Evolutionary conservation across 1,284 basidiomycete genomes (phyloP), one percentile per base, ranked within the genome.

Genomic region (Heterobasidion irregulare): DNA sequence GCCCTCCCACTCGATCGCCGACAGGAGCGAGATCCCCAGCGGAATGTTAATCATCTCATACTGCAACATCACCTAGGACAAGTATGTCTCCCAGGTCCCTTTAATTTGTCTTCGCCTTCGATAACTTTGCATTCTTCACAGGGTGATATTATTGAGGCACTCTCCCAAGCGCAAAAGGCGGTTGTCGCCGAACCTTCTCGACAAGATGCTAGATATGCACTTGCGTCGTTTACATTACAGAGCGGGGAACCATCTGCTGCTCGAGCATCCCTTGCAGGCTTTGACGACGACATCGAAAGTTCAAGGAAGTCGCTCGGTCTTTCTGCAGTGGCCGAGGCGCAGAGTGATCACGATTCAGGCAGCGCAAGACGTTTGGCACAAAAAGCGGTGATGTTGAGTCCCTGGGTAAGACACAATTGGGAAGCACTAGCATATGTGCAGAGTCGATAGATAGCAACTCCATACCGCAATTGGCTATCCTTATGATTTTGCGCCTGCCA

Each of bases 41-140:
- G 82, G 52, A 77, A 89, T 60, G 81, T 91, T 18, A 75, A 82
- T 41, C 80, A 85, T 64, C 73, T 94, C 54, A 71, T 90, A 7
- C 73, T 80, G 1, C 80, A 85, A 60, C 81, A 90, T 62, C 72
- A 84, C 63, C 76, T 91, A 16, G 74, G 76, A 8, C 81, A 83
- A 75, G 89, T 88, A 60, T 57, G 48, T 18, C 18, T 32, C 12
- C 10, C 38, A 5, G 26, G 4, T 5, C 26, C 10, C 5, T 41
- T 71, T 67, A 32, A 34, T 47, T 38, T 36, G 13, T 6, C 34
- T 26, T 52, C 38, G 41, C 45, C 44, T 16, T 16, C 44, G 53
- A 26, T 8, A n/a, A 7, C 16, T 12, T 41, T 26, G 18, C 45
- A 12, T 12, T 35, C 47, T 9, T 19, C 33, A 13, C 60, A 87